Evolutionary conservation across 495 filamentous ascomycete species (phyloP).

Genomic region (Neurospora intermedia): DNA sequence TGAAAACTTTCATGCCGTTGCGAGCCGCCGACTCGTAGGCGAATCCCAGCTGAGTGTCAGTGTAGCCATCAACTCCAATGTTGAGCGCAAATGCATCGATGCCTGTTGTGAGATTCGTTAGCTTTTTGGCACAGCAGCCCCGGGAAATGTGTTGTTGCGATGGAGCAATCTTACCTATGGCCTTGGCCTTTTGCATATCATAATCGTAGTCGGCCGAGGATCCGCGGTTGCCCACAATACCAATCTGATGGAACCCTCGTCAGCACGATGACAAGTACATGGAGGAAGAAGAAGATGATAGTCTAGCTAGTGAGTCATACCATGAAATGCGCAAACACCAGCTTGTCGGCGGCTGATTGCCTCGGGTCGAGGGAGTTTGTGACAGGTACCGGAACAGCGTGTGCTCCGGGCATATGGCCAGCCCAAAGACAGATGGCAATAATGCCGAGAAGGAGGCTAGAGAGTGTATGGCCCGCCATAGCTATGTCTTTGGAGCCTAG

Average conservation of each 20-base stretch:
- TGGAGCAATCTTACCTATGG: neutral
- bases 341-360: slow-evolving; percentile 1
- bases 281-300: neutral
- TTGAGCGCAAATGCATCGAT: slow-evolving; percentile 54
- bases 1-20: slow-evolving; percentile 50
- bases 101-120: slow-evolving; percentile 19
- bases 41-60: slow-evolving; percentile 40
- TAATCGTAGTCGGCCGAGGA: slow-evolving; percentile 42
- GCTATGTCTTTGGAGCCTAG: neutral
- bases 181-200: slow-evolving; percentile 35
- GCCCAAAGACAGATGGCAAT: neutral
- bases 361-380: neutral
- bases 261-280: neutral
- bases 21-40: slow-evolving; percentile 48
- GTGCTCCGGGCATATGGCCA: neutral
- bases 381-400: slow-evolving; percentile 4
- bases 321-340: slow-evolving; percentile 54
- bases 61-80: slow-evolving; percentile 44
- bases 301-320: slow-evolving; percentile 20
- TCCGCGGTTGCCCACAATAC: slow-evolving; percentile 39
- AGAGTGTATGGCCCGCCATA: neutral
- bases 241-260: slow-evolving; percentile 30
- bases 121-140: neutral
- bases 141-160: neutral
- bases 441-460: neutral